phyloP scores from a whole-genome alignment of 1,284 basidiomycete species.

The Kwoniella shivajii region DNA sequence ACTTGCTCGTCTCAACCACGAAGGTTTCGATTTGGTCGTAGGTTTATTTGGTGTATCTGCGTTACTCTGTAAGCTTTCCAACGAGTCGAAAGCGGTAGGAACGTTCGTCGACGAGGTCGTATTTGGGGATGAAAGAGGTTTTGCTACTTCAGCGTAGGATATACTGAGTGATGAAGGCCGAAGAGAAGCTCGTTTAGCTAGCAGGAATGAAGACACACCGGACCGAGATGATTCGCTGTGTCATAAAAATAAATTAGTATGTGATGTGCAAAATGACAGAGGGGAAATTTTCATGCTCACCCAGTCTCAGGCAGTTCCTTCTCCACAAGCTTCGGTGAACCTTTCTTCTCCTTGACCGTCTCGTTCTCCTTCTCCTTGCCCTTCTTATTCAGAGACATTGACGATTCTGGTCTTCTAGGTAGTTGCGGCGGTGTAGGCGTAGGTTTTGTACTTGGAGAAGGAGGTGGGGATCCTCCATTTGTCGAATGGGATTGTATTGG shows the following conservation, averaged over 20 bases:
- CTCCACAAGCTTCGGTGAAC: neutral
- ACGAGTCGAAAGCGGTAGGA: conserved; percentile 5
- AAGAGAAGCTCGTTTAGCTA: conserved; percentile 33
- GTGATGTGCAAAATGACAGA: neutral
- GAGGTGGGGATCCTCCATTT: conserved; percentile 6
- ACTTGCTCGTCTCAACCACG: conserved; percentile 45
- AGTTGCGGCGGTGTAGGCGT: conserved; percentile 8
- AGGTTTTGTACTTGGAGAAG: conserved; percentile 17
- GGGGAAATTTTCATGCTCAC: neutral
- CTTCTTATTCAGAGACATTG: neutral
- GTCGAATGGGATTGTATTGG: neutral
- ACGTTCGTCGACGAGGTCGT: conserved; percentile 3
- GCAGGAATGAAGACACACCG: conserved; percentile 26
- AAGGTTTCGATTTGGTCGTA: conserved; percentile 37
- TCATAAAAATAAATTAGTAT: neutral
- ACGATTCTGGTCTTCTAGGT: conserved; percentile 13
- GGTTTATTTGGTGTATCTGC: conserved; percentile 27
- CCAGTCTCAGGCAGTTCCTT: conserved; percentile 3
- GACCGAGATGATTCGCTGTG: conserved; percentile 11
- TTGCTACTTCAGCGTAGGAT: conserved; percentile 26
- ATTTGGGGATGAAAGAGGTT: conserved; percentile 16
- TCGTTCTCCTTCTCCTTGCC: conserved; percentile 2
- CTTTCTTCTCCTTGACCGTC: neutral
- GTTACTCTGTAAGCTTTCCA: conserved; percentile 13
- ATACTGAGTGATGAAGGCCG: conserved; percentile 26